Evolutionary conservation across 345 rosid species (phyloP).

Genomic region (Lepidium didymum): DNA sequence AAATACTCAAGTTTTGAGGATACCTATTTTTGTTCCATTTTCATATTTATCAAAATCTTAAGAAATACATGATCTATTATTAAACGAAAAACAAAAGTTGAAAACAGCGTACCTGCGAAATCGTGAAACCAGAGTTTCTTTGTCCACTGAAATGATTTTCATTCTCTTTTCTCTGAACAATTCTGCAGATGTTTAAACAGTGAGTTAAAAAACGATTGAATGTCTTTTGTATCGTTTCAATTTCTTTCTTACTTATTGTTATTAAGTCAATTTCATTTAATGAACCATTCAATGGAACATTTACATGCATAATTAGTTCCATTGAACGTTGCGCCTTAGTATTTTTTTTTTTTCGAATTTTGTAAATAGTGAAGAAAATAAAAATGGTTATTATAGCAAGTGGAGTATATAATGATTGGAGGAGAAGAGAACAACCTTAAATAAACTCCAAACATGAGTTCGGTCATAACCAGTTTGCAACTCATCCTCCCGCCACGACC

Average conservation of each 20-base stretch:
- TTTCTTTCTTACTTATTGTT: neutral
- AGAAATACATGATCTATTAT: neutral
- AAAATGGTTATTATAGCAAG: neutral
- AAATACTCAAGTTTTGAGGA: neutral
- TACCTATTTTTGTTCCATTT: neutral
- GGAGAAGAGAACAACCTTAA: neutral
- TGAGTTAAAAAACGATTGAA: neutral
- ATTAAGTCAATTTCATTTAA: neutral
- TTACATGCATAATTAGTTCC: neutral
- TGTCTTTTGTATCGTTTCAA: neutral
- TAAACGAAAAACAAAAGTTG: neutral
- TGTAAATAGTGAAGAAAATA: neutral
- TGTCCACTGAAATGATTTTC: neutral
- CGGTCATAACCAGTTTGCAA: constrained; percentile 17
- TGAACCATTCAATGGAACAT: neutral
- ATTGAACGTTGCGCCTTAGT: neutral
- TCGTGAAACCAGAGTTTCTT: neutral
- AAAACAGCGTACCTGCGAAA: constrained; percentile 10
- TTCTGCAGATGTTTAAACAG: neutral
- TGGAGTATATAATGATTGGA: neutral
- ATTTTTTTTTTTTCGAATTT: neutral
- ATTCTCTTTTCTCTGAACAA: neutral
- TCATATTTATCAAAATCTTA: neutral
- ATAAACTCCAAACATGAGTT: constrained; percentile 3
- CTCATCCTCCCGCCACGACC: constrained; percentile 22